Conservation (phyloP, 1,139 yeast genomes). For the Protomyces inouyei region DNA sequence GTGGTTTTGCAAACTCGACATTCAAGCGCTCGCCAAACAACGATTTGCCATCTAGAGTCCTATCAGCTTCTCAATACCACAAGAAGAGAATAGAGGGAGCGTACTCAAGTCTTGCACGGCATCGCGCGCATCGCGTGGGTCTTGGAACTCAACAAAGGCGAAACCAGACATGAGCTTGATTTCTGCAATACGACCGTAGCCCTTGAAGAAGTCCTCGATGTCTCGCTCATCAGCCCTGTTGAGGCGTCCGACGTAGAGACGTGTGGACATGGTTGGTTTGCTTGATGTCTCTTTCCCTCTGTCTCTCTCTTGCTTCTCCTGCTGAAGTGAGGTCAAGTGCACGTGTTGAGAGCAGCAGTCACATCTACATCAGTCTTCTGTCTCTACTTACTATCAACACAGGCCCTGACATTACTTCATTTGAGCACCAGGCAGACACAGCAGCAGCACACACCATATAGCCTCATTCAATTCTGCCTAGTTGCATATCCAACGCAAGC, state of each 20-base stretch:
- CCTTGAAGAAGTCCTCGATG: conserved; percentile 30
- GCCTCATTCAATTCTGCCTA: too few relatives aligned
- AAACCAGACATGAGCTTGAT: conserved; percentile 35
- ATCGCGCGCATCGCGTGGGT: conserved; percentile 36
- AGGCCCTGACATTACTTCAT: too few relatives aligned
- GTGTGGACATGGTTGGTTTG: neutral
- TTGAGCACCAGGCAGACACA: neutral
- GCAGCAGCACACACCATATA: neutral
- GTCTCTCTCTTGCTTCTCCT: neutral
- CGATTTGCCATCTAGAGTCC: conserved; percentile 37
- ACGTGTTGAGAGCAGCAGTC: neutral
- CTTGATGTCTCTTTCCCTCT: neutral
- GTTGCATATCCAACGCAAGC: too few relatives aligned
- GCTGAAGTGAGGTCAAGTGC: neutral
- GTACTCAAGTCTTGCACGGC: conserved; percentile 32
- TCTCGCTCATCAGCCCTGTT: conserved; percentile 18
- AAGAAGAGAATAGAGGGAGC: conserved; percentile 5
- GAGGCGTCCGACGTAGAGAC: conserved; percentile 2
- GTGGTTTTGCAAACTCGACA: conserved; percentile 41
- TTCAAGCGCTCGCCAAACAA: conserved; percentile 33
- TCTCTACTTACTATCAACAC: too few relatives aligned
- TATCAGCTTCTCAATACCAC: conserved; percentile 17
- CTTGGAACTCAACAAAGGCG: conserved; percentile 33
- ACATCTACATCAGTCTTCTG: neutral
- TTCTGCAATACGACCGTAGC: conserved; percentile 34